A percentile compares a stretch with the other conserved stretches of the same genome.
These are phyloP conservation scores for Podospora conica DNA, from an alignment of 495 filamentous ascomycete species.

Conservation along the genomic window DNA sequence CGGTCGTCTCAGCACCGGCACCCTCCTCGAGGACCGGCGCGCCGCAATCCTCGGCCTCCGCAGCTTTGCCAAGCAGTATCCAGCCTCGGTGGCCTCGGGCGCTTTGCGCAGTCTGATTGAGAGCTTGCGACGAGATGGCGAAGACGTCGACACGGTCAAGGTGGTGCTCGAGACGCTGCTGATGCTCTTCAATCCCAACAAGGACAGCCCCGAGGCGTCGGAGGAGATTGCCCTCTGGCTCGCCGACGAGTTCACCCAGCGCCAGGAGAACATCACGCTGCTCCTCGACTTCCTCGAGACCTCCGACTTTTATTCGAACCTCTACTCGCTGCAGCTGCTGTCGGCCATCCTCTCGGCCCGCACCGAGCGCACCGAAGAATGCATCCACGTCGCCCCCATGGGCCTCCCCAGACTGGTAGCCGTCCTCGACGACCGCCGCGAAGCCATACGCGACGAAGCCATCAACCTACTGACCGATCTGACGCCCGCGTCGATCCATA, in stretches of 20 bases:
- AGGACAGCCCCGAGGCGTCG: constrained; percentile 75
- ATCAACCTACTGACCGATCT: constrained; percentile 46
- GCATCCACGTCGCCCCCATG: constrained; percentile 77
- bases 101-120: constrained; percentile 79
- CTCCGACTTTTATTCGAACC: constrained; percentile 83
- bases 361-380: constrained; percentile 93
- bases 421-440: constrained; percentile 74
- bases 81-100: constrained; percentile 92
- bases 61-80: constrained; percentile 93
- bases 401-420: constrained; percentile 83
- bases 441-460: constrained; percentile 78
- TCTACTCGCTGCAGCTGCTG: constrained; percentile 89
- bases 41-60: constrained; percentile 87
- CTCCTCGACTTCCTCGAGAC: constrained; percentile 84
- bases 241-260: constrained; percentile 96
- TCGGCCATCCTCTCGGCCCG: constrained; percentile 78
- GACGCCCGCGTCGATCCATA: constrained; percentile 49
- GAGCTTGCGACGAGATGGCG: constrained; percentile 76
- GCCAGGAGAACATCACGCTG: constrained; percentile 94
- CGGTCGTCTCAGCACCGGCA: constrained; percentile 77
- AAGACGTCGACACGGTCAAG: constrained; percentile 96
- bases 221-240: constrained; percentile 96
- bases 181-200: constrained; percentile 70
- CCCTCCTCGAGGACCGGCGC: constrained; percentile 86
- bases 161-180: constrained; percentile 89